Evolutionary conservation across 2,329 filamentous ascomycete species (phyloP).

Genomic region (Colletotrichum limetticola): DNA sequence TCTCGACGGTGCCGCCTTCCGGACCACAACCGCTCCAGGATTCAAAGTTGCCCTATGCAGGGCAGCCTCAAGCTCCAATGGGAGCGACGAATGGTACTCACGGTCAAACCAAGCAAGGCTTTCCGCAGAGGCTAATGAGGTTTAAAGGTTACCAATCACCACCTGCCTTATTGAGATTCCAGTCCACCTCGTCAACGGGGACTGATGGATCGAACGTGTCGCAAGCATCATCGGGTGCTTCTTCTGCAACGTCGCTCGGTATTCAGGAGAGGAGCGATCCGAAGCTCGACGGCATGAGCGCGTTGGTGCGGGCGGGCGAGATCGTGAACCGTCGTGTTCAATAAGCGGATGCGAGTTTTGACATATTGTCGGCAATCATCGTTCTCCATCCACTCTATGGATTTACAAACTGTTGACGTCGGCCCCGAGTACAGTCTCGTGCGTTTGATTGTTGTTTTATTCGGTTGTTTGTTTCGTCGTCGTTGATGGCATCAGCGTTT

Average conservation of each 20-base stretch:
- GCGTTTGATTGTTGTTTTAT: too few species aligned
- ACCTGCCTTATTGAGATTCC: slow-evolving; percentile 22
- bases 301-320: slow-evolving; percentile 67
- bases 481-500: slow-evolving; percentile 6
- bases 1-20: slow-evolving; percentile 23
- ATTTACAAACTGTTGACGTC: neutral
- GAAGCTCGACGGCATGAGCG: slow-evolving; percentile 66
- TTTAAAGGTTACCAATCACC: slow-evolving; percentile 32
- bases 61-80: neutral
- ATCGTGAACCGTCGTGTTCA: slow-evolving; percentile 60
- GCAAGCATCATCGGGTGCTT: slow-evolving; percentile 30
- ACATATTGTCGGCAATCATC: too few species aligned
- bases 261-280: slow-evolving; percentile 27
- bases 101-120: neutral
- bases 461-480: slow-evolving; percentile 5
- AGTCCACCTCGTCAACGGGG: slow-evolving; percentile 31
- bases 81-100: slow-evolving; percentile 25
- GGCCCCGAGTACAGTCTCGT: neutral
- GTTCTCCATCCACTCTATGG: too few species aligned
- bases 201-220: slow-evolving; percentile 28
- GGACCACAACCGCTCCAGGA: slow-evolving; percentile 34
- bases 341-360: neutral
- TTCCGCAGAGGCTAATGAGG: slow-evolving; percentile 25
- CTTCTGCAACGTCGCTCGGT: slow-evolving; percentile 30
- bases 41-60: slow-evolving; percentile 12